Percentiles rank a stretch among this genome's conserved stretches.
These are phyloP conservation scores for Neurospora hispaniola DNA, from an alignment of 495 filamentous ascomycete species.

Conservation along the genomic window DNA sequence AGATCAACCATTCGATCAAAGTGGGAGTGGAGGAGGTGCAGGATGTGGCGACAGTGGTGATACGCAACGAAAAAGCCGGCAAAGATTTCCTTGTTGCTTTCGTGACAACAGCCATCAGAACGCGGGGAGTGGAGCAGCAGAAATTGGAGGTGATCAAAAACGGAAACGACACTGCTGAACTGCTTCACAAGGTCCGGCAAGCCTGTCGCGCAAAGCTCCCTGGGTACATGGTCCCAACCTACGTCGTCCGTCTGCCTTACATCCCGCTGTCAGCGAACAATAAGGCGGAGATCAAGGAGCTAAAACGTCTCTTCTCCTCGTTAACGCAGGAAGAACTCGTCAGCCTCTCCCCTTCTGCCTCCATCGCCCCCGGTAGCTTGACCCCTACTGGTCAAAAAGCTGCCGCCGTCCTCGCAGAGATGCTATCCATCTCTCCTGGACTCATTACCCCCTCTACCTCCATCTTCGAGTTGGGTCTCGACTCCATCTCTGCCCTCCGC, in stretches of 20 bases:
- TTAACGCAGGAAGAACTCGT: conserved; percentile 47
- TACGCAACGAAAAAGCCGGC: conserved; percentile 44
- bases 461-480: conserved; percentile 72
- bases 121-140: conserved; percentile 1
- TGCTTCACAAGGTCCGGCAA: conserved; percentile 28
- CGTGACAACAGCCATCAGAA: conserved; percentile 28
- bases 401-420: conserved; percentile 37
- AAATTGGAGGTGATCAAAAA: conserved; percentile 21
- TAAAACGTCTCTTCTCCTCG: conserved; percentile 48
- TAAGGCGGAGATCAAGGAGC: conserved; percentile 56
- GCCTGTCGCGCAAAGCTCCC: conserved; percentile 52
- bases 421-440: conserved; percentile 30
- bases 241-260: conserved; percentile 50
- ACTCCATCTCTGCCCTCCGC: conserved; percentile 68
- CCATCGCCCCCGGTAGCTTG: conserved; percentile 7
- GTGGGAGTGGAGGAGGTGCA: conserved; percentile 30
- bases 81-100: conserved; percentile 65
- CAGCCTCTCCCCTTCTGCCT: conserved; percentile 7
- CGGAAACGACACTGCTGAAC: conserved; percentile 3
- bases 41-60: conserved; percentile 56
- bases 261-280: conserved; percentile 63
- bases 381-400: conserved; percentile 36
- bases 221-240: conserved; percentile 68
- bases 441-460: conserved; percentile 46
- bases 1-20: conserved; percentile 61